Conservation (phyloP, 108 stramenopile genomes). For the Cyclotella distinguenda region DNA sequence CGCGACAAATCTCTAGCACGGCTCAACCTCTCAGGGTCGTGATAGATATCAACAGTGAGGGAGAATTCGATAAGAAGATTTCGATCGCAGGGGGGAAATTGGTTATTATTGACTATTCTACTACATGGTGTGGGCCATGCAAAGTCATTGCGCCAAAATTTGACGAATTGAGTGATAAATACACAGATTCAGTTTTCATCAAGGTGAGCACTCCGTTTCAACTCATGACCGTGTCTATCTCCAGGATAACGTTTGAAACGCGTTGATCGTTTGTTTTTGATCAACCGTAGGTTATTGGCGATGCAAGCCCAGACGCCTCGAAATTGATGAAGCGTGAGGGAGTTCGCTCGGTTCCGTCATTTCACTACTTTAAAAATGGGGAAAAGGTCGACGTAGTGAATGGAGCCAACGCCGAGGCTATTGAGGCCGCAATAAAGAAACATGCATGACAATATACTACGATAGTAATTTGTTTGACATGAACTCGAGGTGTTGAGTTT, state of each 20-base stretch:
- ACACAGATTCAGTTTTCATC: conserved; percentile 80
- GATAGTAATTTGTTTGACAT: background rate
- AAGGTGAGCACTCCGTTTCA: conserved; percentile 77
- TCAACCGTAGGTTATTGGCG: conserved; percentile 68
- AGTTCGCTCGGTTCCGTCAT: conserved; percentile 86
- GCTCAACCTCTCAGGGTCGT: conserved; percentile 57
- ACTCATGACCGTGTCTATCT: too few species aligned
- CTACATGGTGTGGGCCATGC: conserved; percentile 98
- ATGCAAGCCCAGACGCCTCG: conserved; percentile 75
- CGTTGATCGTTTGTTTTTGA: background rate
- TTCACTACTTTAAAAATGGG: conserved; percentile 85
- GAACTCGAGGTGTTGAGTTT: too few species aligned
- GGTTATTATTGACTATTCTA: conserved; percentile 93
- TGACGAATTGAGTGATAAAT: conserved; percentile 82
- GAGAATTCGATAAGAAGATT: conserved; percentile 72
- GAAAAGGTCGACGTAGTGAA: conserved; percentile 89
- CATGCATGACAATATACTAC: conserved; percentile 35
- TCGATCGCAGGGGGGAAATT: conserved; percentile 52
- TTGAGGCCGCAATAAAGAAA: conserved; percentile 85
- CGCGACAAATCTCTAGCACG: conserved; percentile 15
- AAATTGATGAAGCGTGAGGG: conserved; percentile 89
- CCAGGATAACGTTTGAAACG: too few species aligned
- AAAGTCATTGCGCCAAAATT: conserved; percentile 89
- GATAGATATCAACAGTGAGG: conserved; percentile 67
- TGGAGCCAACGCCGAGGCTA: conserved; percentile 88